phyloP scores from a whole-genome alignment of 2,329 filamentous ascomycete genomes.

The Didymella keratinophila region DNA sequence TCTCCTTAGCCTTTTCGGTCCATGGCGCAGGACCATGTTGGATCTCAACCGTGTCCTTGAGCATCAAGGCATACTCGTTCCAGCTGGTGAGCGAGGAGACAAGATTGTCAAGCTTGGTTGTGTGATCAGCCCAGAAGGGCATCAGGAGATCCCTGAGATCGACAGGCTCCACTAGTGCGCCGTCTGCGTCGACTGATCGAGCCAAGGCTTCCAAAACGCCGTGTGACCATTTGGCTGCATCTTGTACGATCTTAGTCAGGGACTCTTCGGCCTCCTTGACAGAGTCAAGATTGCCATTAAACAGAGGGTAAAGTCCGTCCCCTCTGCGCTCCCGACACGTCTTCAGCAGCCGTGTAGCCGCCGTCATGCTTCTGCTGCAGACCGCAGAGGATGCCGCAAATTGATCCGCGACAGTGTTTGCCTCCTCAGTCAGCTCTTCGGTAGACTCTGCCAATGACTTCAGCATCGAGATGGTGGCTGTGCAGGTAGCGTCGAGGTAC shows the following conservation, averaged over 20 bases:
- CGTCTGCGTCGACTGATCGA: slow-evolving; percentile 18
- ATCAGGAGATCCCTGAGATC: slow-evolving; percentile 13
- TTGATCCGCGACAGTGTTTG: slow-evolving; percentile 52
- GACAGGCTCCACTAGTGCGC: slow-evolving; percentile 5
- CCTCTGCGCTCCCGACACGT: slow-evolving; percentile 32
- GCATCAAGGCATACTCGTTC: slow-evolving; percentile 63
- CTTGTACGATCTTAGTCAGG: slow-evolving; percentile 26
- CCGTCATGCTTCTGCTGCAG: slow-evolving; percentile 27
- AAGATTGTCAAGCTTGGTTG: slow-evolving; percentile 20
- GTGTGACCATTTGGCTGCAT: slow-evolving; percentile 20
- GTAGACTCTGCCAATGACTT: slow-evolving; percentile 16
- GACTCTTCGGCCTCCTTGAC: slow-evolving; percentile 32
- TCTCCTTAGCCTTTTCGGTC: slow-evolving; percentile 80
- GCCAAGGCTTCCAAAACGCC: slow-evolving; percentile 11
- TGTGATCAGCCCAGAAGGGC: slow-evolving; percentile 17
- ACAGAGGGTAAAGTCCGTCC: slow-evolving; percentile 42
- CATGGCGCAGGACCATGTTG: slow-evolving; percentile 80
- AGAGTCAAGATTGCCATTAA: slow-evolving; percentile 31
- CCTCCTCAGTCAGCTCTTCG: slow-evolving; percentile 14
- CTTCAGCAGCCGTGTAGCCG: slow-evolving; percentile 32
- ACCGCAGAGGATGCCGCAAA: slow-evolving; percentile 27
- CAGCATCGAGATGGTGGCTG: slow-evolving; percentile 25
- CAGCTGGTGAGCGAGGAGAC: slow-evolving; percentile 63
- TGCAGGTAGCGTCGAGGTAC: slow-evolving; percentile 32
- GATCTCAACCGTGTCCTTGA: slow-evolving; percentile 62